phyloP scores from a whole-genome alignment of 75 land plant species.

The Cryptomeria japonica region DNA sequence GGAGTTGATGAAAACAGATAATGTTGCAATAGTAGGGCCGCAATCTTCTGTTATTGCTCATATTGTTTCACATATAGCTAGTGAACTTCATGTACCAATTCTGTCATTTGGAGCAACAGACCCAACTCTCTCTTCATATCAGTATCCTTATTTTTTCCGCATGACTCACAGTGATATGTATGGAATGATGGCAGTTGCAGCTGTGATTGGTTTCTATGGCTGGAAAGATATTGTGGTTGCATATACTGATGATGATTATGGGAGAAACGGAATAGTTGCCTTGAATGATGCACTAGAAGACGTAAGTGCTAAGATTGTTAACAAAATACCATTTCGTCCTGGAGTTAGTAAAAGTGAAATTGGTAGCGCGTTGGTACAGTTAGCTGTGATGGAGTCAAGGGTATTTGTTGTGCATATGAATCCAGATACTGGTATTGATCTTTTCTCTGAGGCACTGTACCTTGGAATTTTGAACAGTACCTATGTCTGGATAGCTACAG shows the following conservation, averaged over 20 bases:
- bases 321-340: constrained; percentile 26
- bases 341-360: constrained; percentile 13
- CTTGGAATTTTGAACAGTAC: constrained; percentile 34
- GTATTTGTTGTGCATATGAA: constrained; percentile 53
- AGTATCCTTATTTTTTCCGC: constrained; percentile 29
- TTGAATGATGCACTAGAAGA: constrained; percentile 16
- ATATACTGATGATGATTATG: constrained; percentile 34
- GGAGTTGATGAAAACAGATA: constrained; percentile 17
- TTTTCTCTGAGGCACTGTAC: constrained; percentile 31
- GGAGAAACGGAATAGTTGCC: constrained; percentile 18
- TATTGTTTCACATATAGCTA: constrained; percentile 19
- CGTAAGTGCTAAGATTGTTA: constrained; percentile 30
- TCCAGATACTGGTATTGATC: constrained; percentile 14
- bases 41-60: constrained; percentile 29
- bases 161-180: constrained; percentile 19
- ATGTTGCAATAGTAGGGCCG: constrained; percentile 26
- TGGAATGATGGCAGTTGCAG: constrained; percentile 29
- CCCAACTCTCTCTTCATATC: constrained; percentile 21
- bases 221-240: constrained; percentile 27
- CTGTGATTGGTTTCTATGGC: constrained; percentile 16
- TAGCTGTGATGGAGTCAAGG: constrained; percentile 45
- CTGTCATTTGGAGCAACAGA: constrained; percentile 33
- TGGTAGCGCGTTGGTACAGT: constrained; percentile 18
- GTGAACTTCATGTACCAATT: constrained; percentile 22
- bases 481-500: constrained; percentile 50